Evolutionary conservation across 257 asterid genomes (phyloP), one percentile per base, ranked within the genome.

Genomic region (Nemophila menziesii): DNA sequence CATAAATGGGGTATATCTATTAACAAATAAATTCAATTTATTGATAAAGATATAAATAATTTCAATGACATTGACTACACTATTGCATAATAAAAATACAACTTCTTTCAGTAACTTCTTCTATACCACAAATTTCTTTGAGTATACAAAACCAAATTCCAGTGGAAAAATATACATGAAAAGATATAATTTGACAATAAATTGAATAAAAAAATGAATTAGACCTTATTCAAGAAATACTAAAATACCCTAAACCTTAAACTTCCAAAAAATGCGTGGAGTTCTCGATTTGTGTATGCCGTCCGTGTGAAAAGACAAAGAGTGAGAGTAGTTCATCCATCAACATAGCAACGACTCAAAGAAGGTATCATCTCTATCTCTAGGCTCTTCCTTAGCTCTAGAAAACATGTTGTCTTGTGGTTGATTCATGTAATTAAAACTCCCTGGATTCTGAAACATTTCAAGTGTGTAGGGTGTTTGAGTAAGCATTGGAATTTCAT

Each of bases 351-450:
- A 52, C 3, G 86, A 74, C 5, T 70, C 83, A n/a, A 68, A 23
- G 56, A 80, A 77, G 71, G 47, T 10, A 58, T 79, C 84, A 22
- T 75, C 92, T 51, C 81, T 60, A 22, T 75, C 92, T 51, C 81
- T 60, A 1, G 82, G 76, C 55, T 83, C 94, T 14, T 73, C 83
- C 65, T 73, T 77, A 17, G 80, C 57, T 48, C 64, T 62, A 47
- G 54, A 29, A 29, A 7, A 63, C 42, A 33, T 20, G 13, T 52
- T 48, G 11, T 62, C 72, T 37, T 62, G 62, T 9, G 48, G 17
- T 37, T 54, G 58, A 49, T 45, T 56, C 56, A 40, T 19, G 22
- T 54, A 55, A 6, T 63, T 76, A 43, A 54, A 71, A 67, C 58
- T 29, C 36, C 56, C 62, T 51, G 22, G 52, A 29, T 2, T 29